A percentile compares a stretch with the other conserved stretches of the same genome.
Evolutionary conservation across 2,329 filamentous ascomycete species (phyloP).

Genomic region (Zymoseptoria crescenta): DNA sequence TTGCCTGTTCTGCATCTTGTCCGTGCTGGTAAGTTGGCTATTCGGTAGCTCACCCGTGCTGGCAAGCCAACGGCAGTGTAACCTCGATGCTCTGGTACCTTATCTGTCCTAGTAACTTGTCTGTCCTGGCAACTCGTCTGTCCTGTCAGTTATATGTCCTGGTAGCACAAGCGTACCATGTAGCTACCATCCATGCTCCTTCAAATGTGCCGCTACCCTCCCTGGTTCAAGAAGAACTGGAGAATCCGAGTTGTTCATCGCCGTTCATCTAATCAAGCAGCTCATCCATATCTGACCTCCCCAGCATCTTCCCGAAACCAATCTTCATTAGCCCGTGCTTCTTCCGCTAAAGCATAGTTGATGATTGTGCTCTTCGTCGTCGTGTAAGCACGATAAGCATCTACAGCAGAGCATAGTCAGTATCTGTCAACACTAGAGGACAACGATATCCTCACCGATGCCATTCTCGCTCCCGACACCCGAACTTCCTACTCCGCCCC

Average conservation of each 20-base stretch:
- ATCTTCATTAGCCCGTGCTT: constrained; percentile 48
- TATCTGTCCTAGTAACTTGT: neutral
- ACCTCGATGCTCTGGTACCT: neutral
- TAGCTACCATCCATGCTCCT: neutral
- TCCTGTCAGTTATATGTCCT: neutral
- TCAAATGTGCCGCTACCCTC: neutral
- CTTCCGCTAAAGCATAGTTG: constrained; percentile 55
- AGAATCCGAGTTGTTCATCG: neutral
- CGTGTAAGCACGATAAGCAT: constrained; percentile 39
- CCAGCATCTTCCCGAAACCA: constrained; percentile 58
- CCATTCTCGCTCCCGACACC: constrained; percentile 69
- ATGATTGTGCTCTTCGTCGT: constrained; percentile 59
- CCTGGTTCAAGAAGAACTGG: neutral
- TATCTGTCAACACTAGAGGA: neutral
- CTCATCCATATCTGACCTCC: constrained; percentile 54
- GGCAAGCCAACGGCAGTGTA: neutral
- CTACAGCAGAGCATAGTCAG: constrained; percentile 9
- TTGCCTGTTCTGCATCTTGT: no score
- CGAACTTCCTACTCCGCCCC: constrained; percentile 56
- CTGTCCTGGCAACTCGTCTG: neutral
- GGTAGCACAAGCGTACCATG: neutral
- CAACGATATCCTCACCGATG: constrained; percentile 49
- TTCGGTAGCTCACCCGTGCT: no score
- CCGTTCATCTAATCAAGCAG: constrained; percentile 2
- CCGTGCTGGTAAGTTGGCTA: no score